A percentile compares a stretch with the other conserved stretches of the same genome.
Evolutionary conservation across 768 basidiomycete genomes (phyloP).

Genomic region (Coprinopsis sp.): DNA sequence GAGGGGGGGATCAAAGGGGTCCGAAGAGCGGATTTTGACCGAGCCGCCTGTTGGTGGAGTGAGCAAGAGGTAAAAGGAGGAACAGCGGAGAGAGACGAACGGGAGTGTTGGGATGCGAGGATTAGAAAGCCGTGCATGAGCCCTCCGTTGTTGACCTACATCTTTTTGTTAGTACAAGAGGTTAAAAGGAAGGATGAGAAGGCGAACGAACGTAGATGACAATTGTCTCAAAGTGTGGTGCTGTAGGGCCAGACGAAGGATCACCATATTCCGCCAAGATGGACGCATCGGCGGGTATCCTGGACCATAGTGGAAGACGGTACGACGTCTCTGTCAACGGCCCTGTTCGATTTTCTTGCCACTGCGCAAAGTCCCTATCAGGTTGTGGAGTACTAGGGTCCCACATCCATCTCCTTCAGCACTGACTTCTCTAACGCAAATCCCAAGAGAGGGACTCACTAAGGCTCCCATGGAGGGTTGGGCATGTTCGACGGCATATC

Average conservation of each 20-base stretch:
- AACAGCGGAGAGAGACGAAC: slow-evolving; percentile 6
- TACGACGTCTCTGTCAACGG: slow-evolving; percentile 13
- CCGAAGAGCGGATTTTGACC: slow-evolving; percentile 9
- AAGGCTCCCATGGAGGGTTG: slow-evolving; percentile 1
- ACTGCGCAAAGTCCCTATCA: slow-evolving; percentile 7
- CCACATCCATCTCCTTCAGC: not conserved
- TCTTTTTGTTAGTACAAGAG: slow-evolving; percentile 1
- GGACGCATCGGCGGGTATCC: slow-evolving; percentile 5
- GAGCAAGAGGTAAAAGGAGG: not conserved
- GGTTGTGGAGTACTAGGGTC: not conserved
- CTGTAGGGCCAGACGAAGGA: slow-evolving; percentile 11
- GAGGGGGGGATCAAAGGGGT: slow-evolving; percentile 10
- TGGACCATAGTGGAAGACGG: slow-evolving; percentile 10
- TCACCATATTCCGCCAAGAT: slow-evolving; percentile 4
- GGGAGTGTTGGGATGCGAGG: slow-evolving; percentile 25
- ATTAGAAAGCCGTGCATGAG: slow-evolving; percentile 18
- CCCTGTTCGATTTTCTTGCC: slow-evolving; percentile 18
- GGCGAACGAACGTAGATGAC: not conserved
- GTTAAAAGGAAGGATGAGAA: not conserved
- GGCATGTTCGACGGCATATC: not conserved
- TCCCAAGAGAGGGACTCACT: not conserved
- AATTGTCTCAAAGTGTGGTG: slow-evolving; percentile 11
- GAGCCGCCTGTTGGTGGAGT: slow-evolving; percentile 3
- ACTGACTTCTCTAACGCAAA: not conserved
- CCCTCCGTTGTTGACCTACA: too few relatives aligned